Evolutionary conservation across 202 grass and related monocot genomes (phyloP), one percentile per base, ranked within the genome.

Genomic region (Dendrocalamus latiflorus): DNA sequence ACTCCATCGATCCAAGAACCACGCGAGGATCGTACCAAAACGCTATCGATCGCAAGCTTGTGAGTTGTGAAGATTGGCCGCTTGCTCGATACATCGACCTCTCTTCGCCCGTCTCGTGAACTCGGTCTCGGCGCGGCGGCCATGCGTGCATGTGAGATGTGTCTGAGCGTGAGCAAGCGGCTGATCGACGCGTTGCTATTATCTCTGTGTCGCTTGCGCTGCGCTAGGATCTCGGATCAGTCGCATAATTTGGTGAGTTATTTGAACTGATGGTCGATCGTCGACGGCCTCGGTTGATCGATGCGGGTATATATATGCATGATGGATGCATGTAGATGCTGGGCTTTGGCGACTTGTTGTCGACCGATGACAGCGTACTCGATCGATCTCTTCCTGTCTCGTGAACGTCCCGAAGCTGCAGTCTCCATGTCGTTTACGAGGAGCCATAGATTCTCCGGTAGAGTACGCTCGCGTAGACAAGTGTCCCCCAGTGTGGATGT

Each of bases 351-450:
- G 65, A 77, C 44, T 53, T 55, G 65, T 21, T n/a, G 69, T 24
- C 20, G 14, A 59, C 11, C 6, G 38, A 61, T 14, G 85, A 8
- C 77, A 49, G 6, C 69, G 47, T 20, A 33, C 45, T 26, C 65
- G 26, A 50, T 72, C 10, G 44, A 48, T 57, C 16, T 48, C 26
- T 39, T 77, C 47, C 1, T 1, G 78, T 72, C 88, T 78, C 73
- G 88, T 86, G 88, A 86, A 65, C 56, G 26, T 65, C 45, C 61
- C 28, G 64, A 56, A 76, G 77, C 39, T 38, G 70, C 76, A 81
- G 43, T 65, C 76, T 81, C 30, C 28, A 26, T 85, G 87, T 89
- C 83, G 87, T 86, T 78, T 89, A 60, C 73, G 48, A 48, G 49
- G 38, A 48, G 16, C 9, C 39, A 17, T 18, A 66, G 78, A 81